Base-by-base conservation (phyloP, 345 rosid genomes). In the Salix caprea region DNA sequence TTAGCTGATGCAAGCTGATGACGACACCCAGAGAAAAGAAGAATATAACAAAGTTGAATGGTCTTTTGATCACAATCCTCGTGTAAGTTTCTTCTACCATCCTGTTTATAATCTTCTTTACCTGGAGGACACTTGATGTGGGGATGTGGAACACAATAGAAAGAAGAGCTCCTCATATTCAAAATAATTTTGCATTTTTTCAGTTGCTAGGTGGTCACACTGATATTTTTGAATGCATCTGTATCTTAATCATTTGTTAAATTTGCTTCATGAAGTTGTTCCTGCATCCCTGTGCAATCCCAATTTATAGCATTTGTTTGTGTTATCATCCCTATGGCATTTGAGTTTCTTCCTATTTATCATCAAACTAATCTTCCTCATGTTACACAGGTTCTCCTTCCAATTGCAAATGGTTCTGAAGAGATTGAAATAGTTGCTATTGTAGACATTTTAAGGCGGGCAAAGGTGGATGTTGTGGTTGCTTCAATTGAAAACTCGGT, bases 341-440 rank as follows among this genome's bases (percentile, higher is more conserved):
- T 26, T 62, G 13, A 1, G 26, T 65, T 16, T 52, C 32, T 70
- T 56, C 11, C 4, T 1, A 14, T 12, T 78, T 73, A 4, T 62
- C n/a, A 3, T 50, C 26, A 65, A 36, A 50, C 71, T 76, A 46
- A 74, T 40, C 42, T 37, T 54, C 78, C 66, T 37, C 75, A 76
- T 78, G 77, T 76, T 46, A 18, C 40, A 58, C 87, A 95, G 97
- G 94, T 91, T 78, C 96, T 95, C 36, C 75, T 95, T 79, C 94
- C 98, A 18, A 86, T 90, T 79, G 97, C 97, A 79, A 91, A 93
- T 74, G 98, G 97, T 56, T 93, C 90, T 74, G 94, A 91, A 82
- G 97, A 81, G 78, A 82, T 90, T 78, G 99, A 91, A 86, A 77
- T 90, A 74, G 92, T 95, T 74, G 85, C 87, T 48, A 85, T 88